Percentiles rank a stretch among this genome's conserved stretches.
These are phyloP conservation scores for Colletotrichum endophyticum DNA, from an alignment of 2,329 filamentous ascomycete species.

Conservation along the genomic window DNA sequence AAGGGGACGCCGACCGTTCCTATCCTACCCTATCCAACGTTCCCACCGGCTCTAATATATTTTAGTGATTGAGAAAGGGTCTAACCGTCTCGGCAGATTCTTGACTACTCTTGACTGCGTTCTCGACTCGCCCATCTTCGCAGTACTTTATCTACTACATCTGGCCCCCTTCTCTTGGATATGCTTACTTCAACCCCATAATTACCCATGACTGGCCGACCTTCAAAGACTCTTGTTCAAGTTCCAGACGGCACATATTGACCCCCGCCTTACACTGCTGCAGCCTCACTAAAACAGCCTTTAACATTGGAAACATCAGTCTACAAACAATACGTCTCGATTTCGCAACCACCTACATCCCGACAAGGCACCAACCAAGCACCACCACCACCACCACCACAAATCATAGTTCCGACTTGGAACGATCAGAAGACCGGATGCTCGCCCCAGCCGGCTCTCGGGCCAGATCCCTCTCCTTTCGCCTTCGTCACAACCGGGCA, in stretches of 20 bases:
- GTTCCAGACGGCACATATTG: not conserved
- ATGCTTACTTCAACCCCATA: not conserved
- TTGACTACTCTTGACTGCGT: not conserved
- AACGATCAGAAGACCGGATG: slow-evolving; percentile 7
- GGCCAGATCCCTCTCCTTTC: slow-evolving; percentile 6
- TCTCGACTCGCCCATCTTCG: not conserved
- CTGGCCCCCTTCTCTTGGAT: not conserved
- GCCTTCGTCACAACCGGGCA: slow-evolving; percentile 2
- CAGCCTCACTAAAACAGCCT: not conserved
- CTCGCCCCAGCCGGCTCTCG: slow-evolving; percentile 11
- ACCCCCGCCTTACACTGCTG: not conserved
- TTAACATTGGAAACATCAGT: not conserved
- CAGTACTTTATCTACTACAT: not conserved
- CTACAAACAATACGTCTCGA: not conserved
- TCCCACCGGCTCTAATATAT: not conserved
- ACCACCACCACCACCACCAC: not conserved
- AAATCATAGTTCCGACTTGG: not conserved
- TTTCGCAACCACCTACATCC: not conserved
- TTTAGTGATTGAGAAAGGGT: not conserved
- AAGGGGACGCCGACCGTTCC: not conserved
- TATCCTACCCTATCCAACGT: not conserved
- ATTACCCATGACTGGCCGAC: not conserved
- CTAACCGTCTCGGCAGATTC: not conserved
- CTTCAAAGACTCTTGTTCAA: not conserved
- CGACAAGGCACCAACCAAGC: not conserved